phyloP scores from a whole-genome alignment of 345 rosid genomes.

The Gossypium ekmanianum region DNA sequence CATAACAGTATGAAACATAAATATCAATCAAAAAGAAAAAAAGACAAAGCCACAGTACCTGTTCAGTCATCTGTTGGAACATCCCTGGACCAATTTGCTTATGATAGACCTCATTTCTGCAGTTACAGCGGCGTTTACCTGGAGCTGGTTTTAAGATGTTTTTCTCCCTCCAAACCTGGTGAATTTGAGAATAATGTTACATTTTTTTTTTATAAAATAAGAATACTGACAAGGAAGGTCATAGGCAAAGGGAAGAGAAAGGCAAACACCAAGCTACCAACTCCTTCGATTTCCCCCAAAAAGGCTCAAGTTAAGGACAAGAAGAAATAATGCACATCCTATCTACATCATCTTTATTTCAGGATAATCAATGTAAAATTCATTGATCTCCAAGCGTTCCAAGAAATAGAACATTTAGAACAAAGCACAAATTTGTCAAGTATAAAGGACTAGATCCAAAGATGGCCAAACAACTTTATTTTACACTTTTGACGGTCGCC shows the following conservation, averaged over 20 bases:
- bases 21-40: neutral
- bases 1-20: neutral
- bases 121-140: constrained; percentile 91
- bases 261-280: neutral
- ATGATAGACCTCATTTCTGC: constrained; percentile 97
- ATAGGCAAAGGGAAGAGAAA: neutral
- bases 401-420: neutral
- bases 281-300: neutral
- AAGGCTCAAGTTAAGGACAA: neutral
- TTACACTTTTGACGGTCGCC: neutral
- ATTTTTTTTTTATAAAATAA: neutral
- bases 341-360: neutral
- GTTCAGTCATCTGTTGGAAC: constrained; percentile 99
- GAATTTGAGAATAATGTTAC: neutral
- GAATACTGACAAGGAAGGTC: neutral
- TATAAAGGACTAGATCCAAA: neutral
- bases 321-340: neutral
- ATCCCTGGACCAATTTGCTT: constrained; percentile 99
- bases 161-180: constrained; percentile 97
- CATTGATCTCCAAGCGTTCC: neutral
- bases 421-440: neutral
- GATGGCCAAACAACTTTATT: neutral
- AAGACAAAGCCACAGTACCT: constrained; percentile 37
- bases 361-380: neutral
- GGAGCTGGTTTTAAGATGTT: constrained; percentile 90